Percentiles rank a stretch among this genome's conserved stretches.
These are phyloP conservation scores for Nothophoma quercina DNA, from an alignment of 2,329 filamentous ascomycete genomes.

Conservation along the genomic window DNA sequence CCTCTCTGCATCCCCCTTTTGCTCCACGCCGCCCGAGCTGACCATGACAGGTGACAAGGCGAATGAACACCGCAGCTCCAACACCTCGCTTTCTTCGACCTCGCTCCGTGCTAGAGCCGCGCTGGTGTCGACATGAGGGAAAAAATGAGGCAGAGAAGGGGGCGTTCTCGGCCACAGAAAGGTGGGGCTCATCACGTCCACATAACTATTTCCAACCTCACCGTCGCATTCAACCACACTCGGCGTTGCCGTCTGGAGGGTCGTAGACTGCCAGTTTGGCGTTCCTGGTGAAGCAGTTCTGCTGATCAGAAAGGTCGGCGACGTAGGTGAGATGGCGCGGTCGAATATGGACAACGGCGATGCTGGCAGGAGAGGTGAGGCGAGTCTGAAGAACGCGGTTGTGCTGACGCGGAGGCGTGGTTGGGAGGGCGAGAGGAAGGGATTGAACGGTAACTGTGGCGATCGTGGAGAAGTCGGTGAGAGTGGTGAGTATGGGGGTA, in stretches of 20 bases:
- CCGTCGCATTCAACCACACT: neutral
- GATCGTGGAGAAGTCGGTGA: neutral
- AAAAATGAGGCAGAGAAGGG: neutral
- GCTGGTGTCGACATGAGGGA: neutral
- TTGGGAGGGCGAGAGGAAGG: conserved; percentile 23
- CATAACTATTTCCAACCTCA: too few species aligned
- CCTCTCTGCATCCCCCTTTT: neutral
- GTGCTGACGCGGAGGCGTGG: neutral
- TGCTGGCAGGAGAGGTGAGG: conserved; percentile 24
- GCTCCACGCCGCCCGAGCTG: neutral
- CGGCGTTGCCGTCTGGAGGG: neutral
- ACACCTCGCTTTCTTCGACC: neutral
- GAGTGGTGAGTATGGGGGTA: conserved; percentile 2
- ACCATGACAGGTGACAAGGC: neutral
- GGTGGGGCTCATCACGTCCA: neutral
- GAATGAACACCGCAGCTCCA: neutral
- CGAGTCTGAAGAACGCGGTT: conserved; percentile 1
- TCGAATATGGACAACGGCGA: conserved; percentile 32
- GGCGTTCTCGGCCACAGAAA: conserved; percentile 1
- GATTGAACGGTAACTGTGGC: conserved; percentile 15
- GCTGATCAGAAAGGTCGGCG: conserved; percentile 3
- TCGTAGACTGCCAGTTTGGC: neutral
- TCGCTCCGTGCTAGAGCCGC: neutral
- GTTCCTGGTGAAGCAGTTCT: neutral
- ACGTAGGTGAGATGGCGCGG: conserved; percentile 16